Base-by-base conservation (phyloP, 345 rosid species). In the Citrus hindsii region DNA sequence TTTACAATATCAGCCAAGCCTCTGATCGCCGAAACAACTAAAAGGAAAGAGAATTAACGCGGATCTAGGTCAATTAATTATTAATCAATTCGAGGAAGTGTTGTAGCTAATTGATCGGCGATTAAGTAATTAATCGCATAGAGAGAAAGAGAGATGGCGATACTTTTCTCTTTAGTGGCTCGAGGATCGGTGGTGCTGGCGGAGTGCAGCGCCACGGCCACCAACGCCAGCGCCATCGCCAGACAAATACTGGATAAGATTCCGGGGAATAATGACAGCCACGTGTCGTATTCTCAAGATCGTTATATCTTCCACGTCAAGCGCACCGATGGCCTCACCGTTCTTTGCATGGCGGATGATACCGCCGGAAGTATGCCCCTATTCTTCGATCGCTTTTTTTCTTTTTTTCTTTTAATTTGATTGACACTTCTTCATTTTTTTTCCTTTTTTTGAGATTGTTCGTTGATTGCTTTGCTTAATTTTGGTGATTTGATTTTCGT, bases 301-400 rank as follows among this genome's bases (percentile, higher is more conserved):
- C 99, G 98, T 1, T 92, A 85, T 75, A 90, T 93, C 76, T 95
- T 95, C 82, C 98, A 95, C 68, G 92, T 95, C 78, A 92, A 92
- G 66, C 96, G 99, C 79, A 93, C 97, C 82, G 99, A 95, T 79
- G 99, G 99, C 77, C 99, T 95, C 83, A 87, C 99, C 83, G 96
- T 89, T 78, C 97, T 95, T 79, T 95, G 99, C 82, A 92, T 95
- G 98, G 98, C 99, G 46, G 98, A 95, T 46, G 98, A 95, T 68
- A 88, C 92, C 66, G 89, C 97, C 83, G 99, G 94, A 81, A 89
- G 97, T 95, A 86, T 68, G 90, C 67, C 67, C 30, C n/a, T 5
- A 22, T 24, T 48, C 14, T 70, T 28, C 33, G 25, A 18, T 22
- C 10, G 18, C 25, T 30, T 37, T 9, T 32, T 13, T 8, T 32